Percentiles rank a stretch among this genome's conserved stretches.
These are phyloP conservation scores for Ettlia oleoabundans DNA, from an alignment of 139 green algal species.

Conservation along the genomic window DNA sequence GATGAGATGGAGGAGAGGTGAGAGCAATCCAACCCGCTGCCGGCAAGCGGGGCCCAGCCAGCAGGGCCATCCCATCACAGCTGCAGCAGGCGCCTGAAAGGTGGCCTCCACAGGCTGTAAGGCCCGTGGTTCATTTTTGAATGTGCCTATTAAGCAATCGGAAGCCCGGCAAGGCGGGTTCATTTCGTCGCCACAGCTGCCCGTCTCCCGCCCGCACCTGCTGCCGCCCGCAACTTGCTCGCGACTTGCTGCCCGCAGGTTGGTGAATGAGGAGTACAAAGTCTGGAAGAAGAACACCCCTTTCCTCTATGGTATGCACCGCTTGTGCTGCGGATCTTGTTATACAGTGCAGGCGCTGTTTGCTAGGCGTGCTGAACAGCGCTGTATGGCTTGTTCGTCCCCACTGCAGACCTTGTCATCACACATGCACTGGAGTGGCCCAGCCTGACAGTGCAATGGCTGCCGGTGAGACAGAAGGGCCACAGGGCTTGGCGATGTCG, in stretches of 20 bases:
- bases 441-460: slow-evolving; percentile 97
- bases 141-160: too few relatives aligned
- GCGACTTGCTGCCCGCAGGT: slow-evolving; percentile 15
- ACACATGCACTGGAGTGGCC: slow-evolving; percentile 99
- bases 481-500: too few relatives aligned
- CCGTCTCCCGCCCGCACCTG: too few relatives aligned
- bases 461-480: slow-evolving; percentile 93
- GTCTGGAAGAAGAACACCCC: slow-evolving; percentile 99
- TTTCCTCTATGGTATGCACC: slow-evolving; percentile 92
- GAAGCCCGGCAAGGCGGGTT: too few relatives aligned
- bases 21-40: too few relatives aligned
- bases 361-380: background rate
- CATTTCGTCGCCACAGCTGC: too few relatives aligned
- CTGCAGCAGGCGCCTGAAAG: too few relatives aligned
- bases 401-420: slow-evolving; percentile 94
- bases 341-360: background rate
- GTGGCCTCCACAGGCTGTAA: too few relatives aligned
- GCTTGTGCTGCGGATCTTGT: background rate
- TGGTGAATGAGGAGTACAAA: slow-evolving; percentile 99
- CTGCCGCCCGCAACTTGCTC: background rate
- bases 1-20: slow-evolving; percentile 82
- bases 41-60: too few relatives aligned
- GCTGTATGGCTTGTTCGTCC: too few relatives aligned
- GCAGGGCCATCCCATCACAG: background rate
- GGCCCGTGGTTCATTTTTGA: too few relatives aligned